These are phyloP conservation scores for Colletotrichum liriopes DNA, from an alignment of 2,329 filamentous ascomycete genomes.

Conservation along the genomic window DNA sequence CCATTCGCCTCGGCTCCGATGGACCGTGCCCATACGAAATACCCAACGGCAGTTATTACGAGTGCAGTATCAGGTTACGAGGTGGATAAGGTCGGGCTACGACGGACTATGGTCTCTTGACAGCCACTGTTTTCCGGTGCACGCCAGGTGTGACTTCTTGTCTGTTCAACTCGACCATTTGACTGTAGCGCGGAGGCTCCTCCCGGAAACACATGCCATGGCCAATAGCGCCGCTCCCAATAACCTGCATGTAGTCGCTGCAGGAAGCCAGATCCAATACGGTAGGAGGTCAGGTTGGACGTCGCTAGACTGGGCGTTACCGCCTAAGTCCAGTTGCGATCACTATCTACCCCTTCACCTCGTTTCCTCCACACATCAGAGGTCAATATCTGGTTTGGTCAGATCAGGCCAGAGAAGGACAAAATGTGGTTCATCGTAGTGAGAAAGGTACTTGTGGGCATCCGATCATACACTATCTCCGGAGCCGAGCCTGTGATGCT, in stretches of 20 bases:
- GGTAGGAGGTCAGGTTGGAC: conserved; percentile 41
- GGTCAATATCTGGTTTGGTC: conserved; percentile 24
- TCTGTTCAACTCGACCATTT: conserved; percentile 1
- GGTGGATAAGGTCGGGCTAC: not conserved
- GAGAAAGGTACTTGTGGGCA: conserved; percentile 6
- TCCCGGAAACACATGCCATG: not conserved
- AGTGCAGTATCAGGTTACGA: conserved; percentile 8
- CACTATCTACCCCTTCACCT: conserved; percentile 23
- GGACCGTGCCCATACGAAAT: conserved; percentile 7
- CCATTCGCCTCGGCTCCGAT: not conserved
- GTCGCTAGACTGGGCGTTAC: conserved; percentile 37
- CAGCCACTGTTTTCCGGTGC: not conserved
- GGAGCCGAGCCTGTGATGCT: conserved; percentile 25
- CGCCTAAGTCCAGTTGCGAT: conserved; percentile 13
- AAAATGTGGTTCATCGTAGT: conserved; percentile 15
- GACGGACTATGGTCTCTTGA: not conserved
- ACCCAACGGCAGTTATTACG: conserved; percentile 4
- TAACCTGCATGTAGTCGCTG: conserved; percentile 24
- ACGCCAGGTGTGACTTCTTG: conserved; percentile 3
- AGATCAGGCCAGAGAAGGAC: conserved; percentile 29
- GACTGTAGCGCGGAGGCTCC: conserved; percentile 5
- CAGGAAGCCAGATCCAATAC: conserved; percentile 34
- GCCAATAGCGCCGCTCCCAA: conserved; percentile 26
- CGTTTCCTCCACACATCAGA: conserved; percentile 31
- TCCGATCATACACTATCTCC: conserved; percentile 3